Conservation (phyloP, 495 filamentous ascomycete genomes). For the Symbiotaphrina buchneri region DNA sequence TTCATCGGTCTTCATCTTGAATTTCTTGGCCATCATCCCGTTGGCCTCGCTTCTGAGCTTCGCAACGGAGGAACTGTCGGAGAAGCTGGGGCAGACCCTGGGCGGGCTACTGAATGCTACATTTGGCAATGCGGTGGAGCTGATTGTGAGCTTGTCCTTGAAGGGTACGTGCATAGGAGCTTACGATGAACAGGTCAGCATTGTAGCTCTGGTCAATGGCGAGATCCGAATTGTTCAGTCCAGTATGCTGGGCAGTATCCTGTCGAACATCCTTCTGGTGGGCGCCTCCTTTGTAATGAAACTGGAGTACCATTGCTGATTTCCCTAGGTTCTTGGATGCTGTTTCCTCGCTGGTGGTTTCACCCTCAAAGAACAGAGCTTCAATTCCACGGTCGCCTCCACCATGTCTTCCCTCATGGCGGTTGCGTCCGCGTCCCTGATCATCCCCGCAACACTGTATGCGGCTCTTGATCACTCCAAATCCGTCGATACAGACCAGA, state of each 20-base stretch:
- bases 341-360: constrained; percentile 86
- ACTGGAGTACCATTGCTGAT: background rate
- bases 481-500: constrained; percentile 23
- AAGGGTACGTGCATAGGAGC: background rate
- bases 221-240: constrained; percentile 92
- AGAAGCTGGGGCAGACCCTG: constrained; percentile 67
- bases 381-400: constrained; percentile 74
- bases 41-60: constrained; percentile 83
- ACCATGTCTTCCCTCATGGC: constrained; percentile 95
- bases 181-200: constrained; percentile 44
- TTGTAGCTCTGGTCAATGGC: constrained; percentile 65
- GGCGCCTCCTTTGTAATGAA: constrained; percentile 2
- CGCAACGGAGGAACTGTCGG: constrained; percentile 81
- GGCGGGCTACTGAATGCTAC: constrained; percentile 90
- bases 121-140: constrained; percentile 94
- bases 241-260: constrained; percentile 90
- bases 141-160: constrained; percentile 49
- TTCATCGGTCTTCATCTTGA: constrained; percentile 60
- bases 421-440: constrained; percentile 71
- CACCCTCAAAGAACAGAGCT: constrained; percentile 42
- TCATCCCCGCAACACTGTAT: constrained; percentile 74
- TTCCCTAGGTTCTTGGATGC: constrained; percentile 50
- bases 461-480: constrained; percentile 21
- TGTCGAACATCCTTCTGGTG: constrained; percentile 81
- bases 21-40: constrained; percentile 92